Conservation (phyloP, 805 yeast species). For the Metschnikowia gruessii region DNA sequence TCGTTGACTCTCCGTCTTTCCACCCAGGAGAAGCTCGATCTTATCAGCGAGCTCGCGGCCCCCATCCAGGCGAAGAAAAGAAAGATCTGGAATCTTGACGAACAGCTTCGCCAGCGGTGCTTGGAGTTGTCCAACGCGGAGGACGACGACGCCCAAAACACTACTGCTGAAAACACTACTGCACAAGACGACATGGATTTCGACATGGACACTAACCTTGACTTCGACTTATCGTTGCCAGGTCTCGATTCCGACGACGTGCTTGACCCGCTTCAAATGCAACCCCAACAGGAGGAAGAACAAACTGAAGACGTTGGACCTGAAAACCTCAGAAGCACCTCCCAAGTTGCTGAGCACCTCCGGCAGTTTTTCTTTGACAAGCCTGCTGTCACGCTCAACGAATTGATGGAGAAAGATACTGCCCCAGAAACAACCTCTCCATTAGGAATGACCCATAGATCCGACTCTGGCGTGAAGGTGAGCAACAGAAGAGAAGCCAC, state of each 20-base stretch:
- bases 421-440: slow-evolving; percentile 18
- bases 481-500: slow-evolving; percentile 59
- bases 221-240: slow-evolving; percentile 28
- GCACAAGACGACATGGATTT: slow-evolving; percentile 11
- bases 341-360: slow-evolving; percentile 50
- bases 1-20: slow-evolving; percentile 29
- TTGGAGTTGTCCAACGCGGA: slow-evolving; percentile 27
- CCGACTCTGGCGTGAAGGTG: slow-evolving; percentile 20
- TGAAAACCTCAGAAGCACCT: slow-evolving; percentile 47
- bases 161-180: slow-evolving; percentile 2
- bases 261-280: slow-evolving; percentile 4
- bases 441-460: slow-evolving; percentile 21
- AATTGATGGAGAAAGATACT: slow-evolving; percentile 40
- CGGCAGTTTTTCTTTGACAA: slow-evolving; percentile 30
- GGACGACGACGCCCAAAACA: slow-evolving; percentile 12
- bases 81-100: slow-evolving; percentile 31
- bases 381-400: slow-evolving; percentile 30
- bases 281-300: slow-evolving; percentile 10
- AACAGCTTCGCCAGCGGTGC: slow-evolving; percentile 29
- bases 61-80: slow-evolving; percentile 31
- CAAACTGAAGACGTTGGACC: slow-evolving; percentile 2
- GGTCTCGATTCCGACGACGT: slow-evolving; percentile 26
- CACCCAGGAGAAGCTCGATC: slow-evolving; percentile 31
- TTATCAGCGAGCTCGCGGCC: slow-evolving; percentile 34
- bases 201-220: slow-evolving; percentile 22